These are phyloP conservation scores for Cladosporium austrohemisphaericum DNA, from an alignment of 2,329 filamentous ascomycete genomes.

Conservation along the genomic window DNA sequence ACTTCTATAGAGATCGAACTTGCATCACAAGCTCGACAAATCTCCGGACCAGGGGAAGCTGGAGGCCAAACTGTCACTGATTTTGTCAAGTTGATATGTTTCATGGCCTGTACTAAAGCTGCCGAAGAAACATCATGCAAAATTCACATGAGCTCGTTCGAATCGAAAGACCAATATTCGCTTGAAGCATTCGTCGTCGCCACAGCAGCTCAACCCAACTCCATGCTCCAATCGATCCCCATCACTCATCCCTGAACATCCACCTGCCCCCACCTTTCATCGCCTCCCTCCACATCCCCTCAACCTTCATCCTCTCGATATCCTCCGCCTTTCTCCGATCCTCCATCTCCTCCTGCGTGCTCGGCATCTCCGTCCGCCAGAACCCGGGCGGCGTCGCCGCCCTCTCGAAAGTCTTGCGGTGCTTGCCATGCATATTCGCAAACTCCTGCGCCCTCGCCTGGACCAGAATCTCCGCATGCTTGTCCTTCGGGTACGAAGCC, in stretches of 20 bases:
- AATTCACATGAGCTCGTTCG: no score
- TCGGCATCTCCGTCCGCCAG: conserved; percentile 87
- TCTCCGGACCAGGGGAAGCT: no score
- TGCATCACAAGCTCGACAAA: no score
- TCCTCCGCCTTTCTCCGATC: conserved; percentile 64
- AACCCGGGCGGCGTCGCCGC: conserved; percentile 76
- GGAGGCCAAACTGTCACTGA: no score
- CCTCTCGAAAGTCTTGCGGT: conserved; percentile 70
- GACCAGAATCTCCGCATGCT: conserved; percentile 65
- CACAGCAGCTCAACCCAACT: no score
- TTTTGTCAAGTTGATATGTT: no score
- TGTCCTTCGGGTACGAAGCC: conserved; percentile 35
- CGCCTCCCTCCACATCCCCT: conserved; percentile 75
- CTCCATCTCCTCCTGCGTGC: conserved; percentile 71
- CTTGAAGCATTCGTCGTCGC: no score
- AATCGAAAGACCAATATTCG: no score
- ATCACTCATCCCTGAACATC: conserved; percentile 74
- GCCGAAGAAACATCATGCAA: no score
- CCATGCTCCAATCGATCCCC: no score
- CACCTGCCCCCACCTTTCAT: conserved; percentile 72
- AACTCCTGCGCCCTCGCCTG: conserved; percentile 70
- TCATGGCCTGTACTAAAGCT: no score
- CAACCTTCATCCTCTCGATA: conserved; percentile 61
- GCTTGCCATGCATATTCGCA: conserved; percentile 72
- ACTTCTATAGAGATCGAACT: no score